Base-by-base conservation (phyloP, 2,329 filamentous ascomycete genomes). In the Ascochyta clinopodiicola region DNA sequence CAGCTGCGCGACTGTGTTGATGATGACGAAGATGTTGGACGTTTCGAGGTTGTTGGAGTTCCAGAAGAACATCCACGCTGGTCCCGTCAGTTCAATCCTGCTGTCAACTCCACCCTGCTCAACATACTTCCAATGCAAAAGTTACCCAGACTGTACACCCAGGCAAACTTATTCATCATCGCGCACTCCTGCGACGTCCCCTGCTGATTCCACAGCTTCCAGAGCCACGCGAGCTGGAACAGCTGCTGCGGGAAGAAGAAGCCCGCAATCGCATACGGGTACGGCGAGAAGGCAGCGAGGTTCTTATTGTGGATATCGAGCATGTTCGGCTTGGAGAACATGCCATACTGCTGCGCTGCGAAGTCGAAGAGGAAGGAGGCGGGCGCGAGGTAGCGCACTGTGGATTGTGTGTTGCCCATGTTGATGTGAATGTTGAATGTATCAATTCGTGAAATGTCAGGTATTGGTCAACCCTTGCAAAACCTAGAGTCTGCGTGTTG, bases 181-280 rank as follows among this genome's bases (percentile, higher is more conserved):
- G 77, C 72, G 1, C 80, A 61, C 31, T 85, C 81, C 40, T 76
- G 75, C 36, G 74, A 69, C 32, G 72, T 78, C 0, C 77, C 70
- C 44, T 81, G 75, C 8, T 82, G 72, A 46, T 78, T 81, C 75
- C 79, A 84, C 2, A 87, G 74, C 57, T 80, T 78, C 72, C 82
- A 86, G 5, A 86, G 71, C 84, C 83, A 87, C 2, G 75, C 79
- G 2, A 86, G 64, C 68, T 86, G 83, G 67, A 86, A 80, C 4
- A 86, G 64, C 66, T 86, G 84, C 67, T 87, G 84, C 0, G 83
- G 83, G 68, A 84, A 84, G 77, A 87, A 87, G 75, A 87, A 86
- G 15, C 74, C 82, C 0, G 75, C 84, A 57, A 87, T 85, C 71
- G 85, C 84, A 64, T 78, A 83, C 1, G 84, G 83, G 53, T 86